Base-by-base conservation (phyloP, 2,329 filamentous ascomycete species). In the Cordyceps cateniannulata region DNA sequence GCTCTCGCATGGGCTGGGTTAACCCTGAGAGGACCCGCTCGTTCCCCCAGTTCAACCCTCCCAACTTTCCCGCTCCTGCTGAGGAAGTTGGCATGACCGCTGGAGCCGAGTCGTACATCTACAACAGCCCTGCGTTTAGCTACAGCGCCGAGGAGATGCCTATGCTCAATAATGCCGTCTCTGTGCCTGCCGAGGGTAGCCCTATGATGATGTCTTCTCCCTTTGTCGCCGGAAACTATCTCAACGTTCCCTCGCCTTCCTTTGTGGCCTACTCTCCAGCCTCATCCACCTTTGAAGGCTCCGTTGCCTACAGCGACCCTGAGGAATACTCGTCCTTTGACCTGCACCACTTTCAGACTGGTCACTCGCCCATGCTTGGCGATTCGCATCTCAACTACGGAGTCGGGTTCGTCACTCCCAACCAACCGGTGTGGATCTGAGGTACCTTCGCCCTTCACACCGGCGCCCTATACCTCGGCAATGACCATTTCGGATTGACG, bases 1-100 rank as follows among this genome's bases (percentile, higher is more conserved):
- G 87, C 66, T 79, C 77, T 40, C 83, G 86, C 65, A 86, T 90
- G 78, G 85, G 87, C 52, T 90, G 85, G 85, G 72, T 79, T 49
- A 80, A 85, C 63, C 84, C 85, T 12, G 76, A 79, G 64, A 77
- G 82, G 64, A 85, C 84, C 48, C 80, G 77, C 6, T 84, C 84
- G 10, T 86, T 86, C 72, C 83, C 84, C 27, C 81, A 82, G 69
- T 86, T 86, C 70, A 73, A 81, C 65, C 77, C 78, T 51, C 81
- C 80, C 66, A 81, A 80, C 70, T 85, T 84, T 68, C 78, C 77
- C 64, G 24, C 44, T 20, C 73, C 80, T 68, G 71, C 72, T 52
- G 78, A 80, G 61, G 75, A 79, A 45, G 69, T 76, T 29, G 71
- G 75, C 32, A 72, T 81, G 65, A 71, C 77, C 47, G 66, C 75